Evolutionary conservation across 371 early-diverging fungal species (phyloP).

Genomic region (Funneliformis caledonium): DNA sequence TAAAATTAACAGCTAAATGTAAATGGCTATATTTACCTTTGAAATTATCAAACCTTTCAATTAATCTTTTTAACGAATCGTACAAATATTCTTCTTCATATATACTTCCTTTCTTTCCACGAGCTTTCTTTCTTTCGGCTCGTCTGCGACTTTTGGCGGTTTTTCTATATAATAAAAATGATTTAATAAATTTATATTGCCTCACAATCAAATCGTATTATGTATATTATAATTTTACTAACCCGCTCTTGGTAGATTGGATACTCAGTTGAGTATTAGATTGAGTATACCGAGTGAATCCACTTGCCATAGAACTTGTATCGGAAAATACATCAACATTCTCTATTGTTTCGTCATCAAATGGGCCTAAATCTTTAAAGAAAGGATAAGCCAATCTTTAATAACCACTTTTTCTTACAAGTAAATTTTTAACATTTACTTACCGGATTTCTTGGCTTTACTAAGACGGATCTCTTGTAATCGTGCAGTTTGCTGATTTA

Average conservation of each 20-base stretch:
- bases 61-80: slow-evolving; percentile 62
- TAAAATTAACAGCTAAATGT: too few relatives aligned
- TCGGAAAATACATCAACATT: slow-evolving; percentile 93
- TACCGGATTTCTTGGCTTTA: slow-evolving; percentile 43
- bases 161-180: slow-evolving; percentile 49
- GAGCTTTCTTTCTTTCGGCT: slow-evolving; percentile 74
- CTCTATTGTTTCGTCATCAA: slow-evolving; percentile 70
- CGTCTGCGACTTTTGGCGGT: slow-evolving; percentile 74
- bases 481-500: slow-evolving; percentile 66
- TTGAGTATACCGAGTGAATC: slow-evolving; percentile 76
- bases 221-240: slow-evolving; percentile 34
- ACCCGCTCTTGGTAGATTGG: slow-evolving; percentile 56
- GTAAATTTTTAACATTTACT: neutral
- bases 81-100: slow-evolving; percentile 92
- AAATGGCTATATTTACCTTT: slow-evolving; percentile 1
- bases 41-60: slow-evolving; percentile 20
- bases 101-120: slow-evolving; percentile 86
- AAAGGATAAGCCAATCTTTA: slow-evolving; percentile 8
- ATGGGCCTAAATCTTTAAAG: slow-evolving; percentile 42
- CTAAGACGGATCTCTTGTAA: slow-evolving; percentile 58
- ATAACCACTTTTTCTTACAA: neutral
- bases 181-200: neutral
- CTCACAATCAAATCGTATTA: neutral
- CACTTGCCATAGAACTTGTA: slow-evolving; percentile 90
- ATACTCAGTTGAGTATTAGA: slow-evolving; percentile 64